Percentiles rank a stretch among this genome's conserved stretches.
These are phyloP conservation scores for Ajuga chamaepitys DNA, from an alignment of 257 asterid genomes.

Conservation along the genomic window DNA sequence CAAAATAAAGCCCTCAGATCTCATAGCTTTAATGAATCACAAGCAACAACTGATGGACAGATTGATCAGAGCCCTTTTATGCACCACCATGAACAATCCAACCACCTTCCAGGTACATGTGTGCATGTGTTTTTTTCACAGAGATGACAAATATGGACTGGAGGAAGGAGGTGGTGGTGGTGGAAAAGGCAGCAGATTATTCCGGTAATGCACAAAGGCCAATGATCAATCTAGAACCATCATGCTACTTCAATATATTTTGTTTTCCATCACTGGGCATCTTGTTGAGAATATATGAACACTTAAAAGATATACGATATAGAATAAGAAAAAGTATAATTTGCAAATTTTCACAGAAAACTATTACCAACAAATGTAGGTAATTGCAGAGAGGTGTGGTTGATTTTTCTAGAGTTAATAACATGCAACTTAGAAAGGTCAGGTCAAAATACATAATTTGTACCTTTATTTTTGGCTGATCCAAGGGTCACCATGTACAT, in stretches of 20 bases:
- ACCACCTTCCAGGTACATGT: conserved; percentile 23
- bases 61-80: conserved; percentile 38
- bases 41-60: conserved; percentile 14
- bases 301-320: too few species aligned
- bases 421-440: too few species aligned
- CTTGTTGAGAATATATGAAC: too few species aligned
- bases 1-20: conserved; percentile 65
- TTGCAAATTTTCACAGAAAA: too few species aligned
- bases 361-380: too few species aligned
- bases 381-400: too few species aligned
- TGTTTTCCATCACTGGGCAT: conserved; percentile 48
- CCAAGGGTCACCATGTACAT: too few species aligned
- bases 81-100: conserved; percentile 35
- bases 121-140: background rate
- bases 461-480: too few species aligned
- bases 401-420: too few species aligned
- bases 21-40: conserved; percentile 70
- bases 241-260: conserved; percentile 35
- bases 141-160: too few species aligned
- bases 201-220: conserved; percentile 37
- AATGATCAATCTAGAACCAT: conserved; percentile 35
- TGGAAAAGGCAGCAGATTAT: conserved; percentile 18
- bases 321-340: too few species aligned
- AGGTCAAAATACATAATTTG: too few species aligned
- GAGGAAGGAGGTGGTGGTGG: background rate